These are phyloP conservation scores for Metrosideros polymorpha DNA, from an alignment of 441 rosid species.

Conservation along the genomic window DNA sequence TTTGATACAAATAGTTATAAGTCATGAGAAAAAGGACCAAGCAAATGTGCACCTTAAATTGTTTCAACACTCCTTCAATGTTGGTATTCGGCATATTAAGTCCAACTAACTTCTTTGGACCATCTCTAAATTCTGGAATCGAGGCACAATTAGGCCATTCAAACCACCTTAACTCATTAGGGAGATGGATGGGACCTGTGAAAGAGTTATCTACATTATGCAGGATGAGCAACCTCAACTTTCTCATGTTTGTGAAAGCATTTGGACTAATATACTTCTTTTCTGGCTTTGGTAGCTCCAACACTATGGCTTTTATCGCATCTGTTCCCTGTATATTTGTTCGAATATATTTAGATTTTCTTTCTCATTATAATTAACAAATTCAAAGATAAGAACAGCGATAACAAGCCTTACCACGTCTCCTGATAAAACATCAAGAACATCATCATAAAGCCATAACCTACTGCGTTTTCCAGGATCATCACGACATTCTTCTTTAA, in stretches of 20 bases:
- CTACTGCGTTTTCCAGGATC: neutral
- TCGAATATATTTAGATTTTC: neutral
- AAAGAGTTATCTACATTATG: neutral
- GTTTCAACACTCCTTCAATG: fast-evolving
- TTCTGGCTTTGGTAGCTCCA: neutral
- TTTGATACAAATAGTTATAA: neutral
- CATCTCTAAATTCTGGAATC: neutral
- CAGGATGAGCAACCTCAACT: neutral
- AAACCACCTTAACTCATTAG: neutral
- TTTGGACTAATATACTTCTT: fast-evolving
- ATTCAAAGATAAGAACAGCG: neutral
- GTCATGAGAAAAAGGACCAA: neutral
- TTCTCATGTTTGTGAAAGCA: neutral
- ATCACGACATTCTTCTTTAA: neutral
- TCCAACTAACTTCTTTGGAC: neutral
- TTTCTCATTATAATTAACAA: neutral
- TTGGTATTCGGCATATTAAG: neutral
- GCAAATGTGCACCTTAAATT: neutral
- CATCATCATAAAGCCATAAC: neutral
- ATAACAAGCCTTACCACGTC: neutral
- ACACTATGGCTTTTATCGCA: neutral
- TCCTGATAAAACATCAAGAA: neutral
- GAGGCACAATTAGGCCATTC: neutral
- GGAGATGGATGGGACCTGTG: neutral
- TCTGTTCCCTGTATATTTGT: neutral